A percentile compares a stretch with the other conserved stretches of the same genome.
Conservation (phyloP, 2,329 filamentous ascomycete genomes). For the Paracorniculantispora psalliotae region DNA sequence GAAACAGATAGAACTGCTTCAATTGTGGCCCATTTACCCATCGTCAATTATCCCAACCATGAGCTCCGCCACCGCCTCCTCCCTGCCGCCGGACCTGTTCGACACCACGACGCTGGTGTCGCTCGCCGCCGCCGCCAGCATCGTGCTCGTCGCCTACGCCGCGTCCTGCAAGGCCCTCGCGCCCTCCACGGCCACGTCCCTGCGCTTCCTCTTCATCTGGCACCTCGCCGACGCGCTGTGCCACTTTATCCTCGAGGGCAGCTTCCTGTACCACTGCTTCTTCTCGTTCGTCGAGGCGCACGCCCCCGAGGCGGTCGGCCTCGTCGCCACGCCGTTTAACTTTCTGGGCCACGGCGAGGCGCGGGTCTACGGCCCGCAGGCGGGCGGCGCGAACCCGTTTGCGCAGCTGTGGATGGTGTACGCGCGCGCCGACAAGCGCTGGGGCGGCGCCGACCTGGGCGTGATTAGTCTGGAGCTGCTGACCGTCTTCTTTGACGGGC, state of each 20-base stretch:
- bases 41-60: background rate
- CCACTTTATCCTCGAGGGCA: slow-evolving; percentile 86
- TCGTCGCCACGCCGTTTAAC: slow-evolving; percentile 46
- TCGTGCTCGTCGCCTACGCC: slow-evolving; percentile 45
- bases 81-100: slow-evolving; percentile 51
- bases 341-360: slow-evolving; percentile 44
- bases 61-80: background rate
- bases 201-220: slow-evolving; percentile 85
- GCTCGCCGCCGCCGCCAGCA: slow-evolving; percentile 49
- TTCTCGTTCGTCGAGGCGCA: slow-evolving; percentile 49
- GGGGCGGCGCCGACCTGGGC: slow-evolving; percentile 58
- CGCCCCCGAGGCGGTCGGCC: slow-evolving; percentile 26
- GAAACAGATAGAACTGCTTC: too few species aligned
- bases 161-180: slow-evolving; percentile 45
- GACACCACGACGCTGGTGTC: slow-evolving; percentile 57
- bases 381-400: slow-evolving; percentile 47
- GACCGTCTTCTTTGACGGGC: slow-evolving; percentile 59
- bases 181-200: slow-evolving; percentile 45
- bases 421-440: slow-evolving; percentile 57
- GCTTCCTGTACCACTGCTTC: slow-evolving; percentile 92
- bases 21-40: background rate
- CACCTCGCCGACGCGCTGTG: slow-evolving; percentile 89
- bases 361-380: slow-evolving; percentile 53
- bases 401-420: slow-evolving; percentile 66
- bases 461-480: slow-evolving; percentile 62